These are phyloP conservation scores for Amanita thiersii DNA, from an alignment of 768 basidiomycete species.

Conservation along the genomic window DNA sequence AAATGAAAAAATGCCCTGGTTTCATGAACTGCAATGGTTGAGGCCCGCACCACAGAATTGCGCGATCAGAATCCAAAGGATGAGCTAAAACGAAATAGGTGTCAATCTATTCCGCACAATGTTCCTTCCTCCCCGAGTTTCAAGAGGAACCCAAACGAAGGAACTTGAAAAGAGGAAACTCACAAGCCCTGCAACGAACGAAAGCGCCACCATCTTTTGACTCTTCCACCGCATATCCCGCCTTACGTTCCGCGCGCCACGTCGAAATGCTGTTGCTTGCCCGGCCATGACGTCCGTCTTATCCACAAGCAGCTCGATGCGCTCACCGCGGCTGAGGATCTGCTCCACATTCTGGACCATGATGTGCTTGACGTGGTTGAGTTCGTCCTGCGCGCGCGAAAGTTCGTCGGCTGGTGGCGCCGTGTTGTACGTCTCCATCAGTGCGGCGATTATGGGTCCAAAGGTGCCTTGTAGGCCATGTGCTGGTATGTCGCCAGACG, in stretches of 20 bases:
- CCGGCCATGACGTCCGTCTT: conserved; percentile 95
- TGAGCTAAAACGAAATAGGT: conserved; percentile 32
- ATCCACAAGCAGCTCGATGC: conserved; percentile 92
- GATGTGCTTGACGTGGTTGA: conserved; percentile 88
- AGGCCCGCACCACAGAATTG: conserved; percentile 85
- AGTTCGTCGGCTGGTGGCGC: conserved; percentile 85
- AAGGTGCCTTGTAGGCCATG: conserved; percentile 68
- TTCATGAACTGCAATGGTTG: conserved; percentile 47
- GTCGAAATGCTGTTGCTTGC: conserved; percentile 88
- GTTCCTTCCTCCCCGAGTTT: not conserved
- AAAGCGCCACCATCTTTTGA: conserved; percentile 58
- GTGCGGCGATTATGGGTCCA: conserved; percentile 56
- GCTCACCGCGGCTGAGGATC: conserved; percentile 88
- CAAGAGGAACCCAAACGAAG: conserved; percentile 5
- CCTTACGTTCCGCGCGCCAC: conserved; percentile 78
- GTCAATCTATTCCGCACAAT: not conserved
- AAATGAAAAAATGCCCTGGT: too few relatives aligned
- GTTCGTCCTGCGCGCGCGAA: conserved; percentile 80
- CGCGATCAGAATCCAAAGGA: conserved; percentile 78
- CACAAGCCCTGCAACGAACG: conserved; percentile 64
- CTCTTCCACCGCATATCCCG: conserved; percentile 91
- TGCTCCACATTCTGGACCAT: conserved; percentile 99
- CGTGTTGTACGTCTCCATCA: conserved; percentile 87
- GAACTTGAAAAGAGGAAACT: conserved; percentile 23
- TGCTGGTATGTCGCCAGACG: conserved; percentile 47